Conservation (phyloP, 2,329 filamentous ascomycete genomes). For the Fusarium sp. region DNA sequence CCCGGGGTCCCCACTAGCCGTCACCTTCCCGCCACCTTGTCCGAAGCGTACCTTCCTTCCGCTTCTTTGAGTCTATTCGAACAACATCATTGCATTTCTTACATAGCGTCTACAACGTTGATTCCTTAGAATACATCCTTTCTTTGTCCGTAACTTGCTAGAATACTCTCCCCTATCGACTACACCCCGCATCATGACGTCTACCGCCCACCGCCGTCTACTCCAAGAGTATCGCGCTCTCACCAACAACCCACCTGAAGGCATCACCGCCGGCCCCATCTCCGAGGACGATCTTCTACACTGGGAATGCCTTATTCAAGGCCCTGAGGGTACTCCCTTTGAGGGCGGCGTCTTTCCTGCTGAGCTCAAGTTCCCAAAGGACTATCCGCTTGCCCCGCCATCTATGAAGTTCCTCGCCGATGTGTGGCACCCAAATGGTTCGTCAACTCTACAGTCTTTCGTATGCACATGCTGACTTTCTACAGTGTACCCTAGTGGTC, state of each 20-base stretch:
- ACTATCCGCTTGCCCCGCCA: slow-evolving; percentile 96
- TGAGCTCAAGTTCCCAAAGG: slow-evolving; percentile 92
- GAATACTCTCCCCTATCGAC: neutral
- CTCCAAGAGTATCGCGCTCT: slow-evolving; percentile 97
- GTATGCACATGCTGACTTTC: neutral
- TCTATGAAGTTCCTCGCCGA: slow-evolving; percentile 96
- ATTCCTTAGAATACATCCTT: neutral
- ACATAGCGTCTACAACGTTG: neutral
- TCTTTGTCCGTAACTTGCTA: neutral
- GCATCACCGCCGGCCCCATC: slow-evolving; percentile 93
- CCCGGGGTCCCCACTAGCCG: slow-evolving; percentile 33
- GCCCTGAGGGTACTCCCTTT: slow-evolving; percentile 94
- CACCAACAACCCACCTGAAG: slow-evolving; percentile 94
- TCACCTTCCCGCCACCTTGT: slow-evolving; percentile 32
- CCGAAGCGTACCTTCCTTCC: slow-evolving; percentile 22
- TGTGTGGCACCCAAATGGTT: slow-evolving; percentile 97
- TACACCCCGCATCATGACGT: slow-evolving; percentile 59
- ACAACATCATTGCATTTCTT: neutral
- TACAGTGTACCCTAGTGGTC: slow-evolving; percentile 89
- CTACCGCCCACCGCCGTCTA: slow-evolving; percentile 80
- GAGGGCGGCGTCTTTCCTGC: slow-evolving; percentile 96
- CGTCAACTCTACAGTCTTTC: slow-evolving; percentile 29
- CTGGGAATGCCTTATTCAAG: slow-evolving; percentile 97
- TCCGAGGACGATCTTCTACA: slow-evolving; percentile 94
- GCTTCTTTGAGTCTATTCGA: neutral